Base-by-base conservation (phyloP, 2,329 filamentous ascomycete genomes). In the Neocucurbitaria cava region DNA sequence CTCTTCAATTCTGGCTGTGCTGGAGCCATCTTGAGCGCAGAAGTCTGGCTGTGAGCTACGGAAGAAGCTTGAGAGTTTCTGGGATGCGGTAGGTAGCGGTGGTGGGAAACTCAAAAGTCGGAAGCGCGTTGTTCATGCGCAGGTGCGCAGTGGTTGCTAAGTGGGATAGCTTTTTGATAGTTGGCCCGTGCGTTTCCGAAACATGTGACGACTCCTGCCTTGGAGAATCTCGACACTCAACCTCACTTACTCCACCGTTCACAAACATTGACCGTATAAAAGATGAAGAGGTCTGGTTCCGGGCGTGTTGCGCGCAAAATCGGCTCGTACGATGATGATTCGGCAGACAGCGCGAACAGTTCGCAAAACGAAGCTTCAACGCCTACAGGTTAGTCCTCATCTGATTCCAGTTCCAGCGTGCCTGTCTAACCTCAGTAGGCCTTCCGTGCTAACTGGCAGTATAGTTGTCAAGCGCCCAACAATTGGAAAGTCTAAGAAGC, bases 1-100 rank as follows among this genome's bases (percentile, higher is more conserved):
- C 98, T 99, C 82, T 98, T 99, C 61, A 99, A 87, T 83, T 99
- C 96, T 71, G 95, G 95, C 81, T 98, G 95, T 77, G 95, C 93
- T 88, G 96, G 94, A 81, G 95, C 92, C 95, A 99, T 99, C 65
- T 83, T 90, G 81, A 56, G 42, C 41, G 46, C 39, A 38, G 49
- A 33, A 30, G 45, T 42, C 38, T 53, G 38, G 26, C 26, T 30
- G 9, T 45, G 23, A 46, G 42, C 33, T 58, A 46, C 7, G n/a
- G 20, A 18, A 42, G 46, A 39, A 10, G 13, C 28, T 39, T n/a
- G 11, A 3, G 13, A 8, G 30, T 24, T 39, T 33, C 23, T 21
- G 18, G 23, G 24, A 10, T 26, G 26, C 18, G 50, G 24, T 10
- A 33, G 23, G 26, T 47, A 15, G 48, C 13, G 41, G 46, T 41